Conservation (phyloP, 2,329 filamentous ascomycete genomes). For the Diaporthe sp. region DNA sequence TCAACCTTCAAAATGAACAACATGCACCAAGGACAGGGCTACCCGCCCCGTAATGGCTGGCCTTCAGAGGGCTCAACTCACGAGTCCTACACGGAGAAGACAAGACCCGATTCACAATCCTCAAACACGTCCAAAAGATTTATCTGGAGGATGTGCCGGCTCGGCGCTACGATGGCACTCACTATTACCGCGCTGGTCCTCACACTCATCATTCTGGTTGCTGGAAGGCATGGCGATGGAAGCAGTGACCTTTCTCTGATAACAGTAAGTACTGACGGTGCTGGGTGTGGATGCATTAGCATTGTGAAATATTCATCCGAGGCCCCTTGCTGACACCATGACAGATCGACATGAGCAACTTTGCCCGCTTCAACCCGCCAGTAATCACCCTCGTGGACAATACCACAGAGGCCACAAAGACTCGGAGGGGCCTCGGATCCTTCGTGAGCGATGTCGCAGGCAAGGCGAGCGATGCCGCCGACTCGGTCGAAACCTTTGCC, state of each 20-base stretch:
- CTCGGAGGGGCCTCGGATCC: constrained; percentile 30
- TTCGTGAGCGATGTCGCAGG: constrained; percentile 15
- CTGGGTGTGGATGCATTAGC: not conserved
- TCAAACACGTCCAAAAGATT: constrained; percentile 22
- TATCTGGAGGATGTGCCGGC: constrained; percentile 36
- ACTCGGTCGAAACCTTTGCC: constrained; percentile 28
- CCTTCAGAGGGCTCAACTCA: constrained; percentile 19
- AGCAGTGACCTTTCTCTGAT: constrained; percentile 37
- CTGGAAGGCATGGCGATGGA: constrained; percentile 35
- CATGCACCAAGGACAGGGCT: not conserved
- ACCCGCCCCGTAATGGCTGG: constrained; percentile 13
- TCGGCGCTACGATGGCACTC: constrained; percentile 30
- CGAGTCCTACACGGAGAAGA: not conserved
- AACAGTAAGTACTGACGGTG: constrained; percentile 27
- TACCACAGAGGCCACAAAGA: constrained; percentile 34
- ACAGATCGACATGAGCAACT: constrained; percentile 41
- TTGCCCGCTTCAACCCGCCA: constrained; percentile 35
- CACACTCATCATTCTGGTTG: constrained; percentile 37
- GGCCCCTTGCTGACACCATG: not conserved
- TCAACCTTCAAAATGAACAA: constrained; percentile 19
- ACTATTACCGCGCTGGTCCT: constrained; percentile 36
- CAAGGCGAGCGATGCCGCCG: constrained; percentile 19
- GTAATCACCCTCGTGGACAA: constrained; percentile 36
- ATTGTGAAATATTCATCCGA: not conserved
- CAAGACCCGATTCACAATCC: not conserved